These are phyloP conservation scores for Prunus mume DNA, from an alignment of 306 rosid species.

Conservation along the genomic window DNA sequence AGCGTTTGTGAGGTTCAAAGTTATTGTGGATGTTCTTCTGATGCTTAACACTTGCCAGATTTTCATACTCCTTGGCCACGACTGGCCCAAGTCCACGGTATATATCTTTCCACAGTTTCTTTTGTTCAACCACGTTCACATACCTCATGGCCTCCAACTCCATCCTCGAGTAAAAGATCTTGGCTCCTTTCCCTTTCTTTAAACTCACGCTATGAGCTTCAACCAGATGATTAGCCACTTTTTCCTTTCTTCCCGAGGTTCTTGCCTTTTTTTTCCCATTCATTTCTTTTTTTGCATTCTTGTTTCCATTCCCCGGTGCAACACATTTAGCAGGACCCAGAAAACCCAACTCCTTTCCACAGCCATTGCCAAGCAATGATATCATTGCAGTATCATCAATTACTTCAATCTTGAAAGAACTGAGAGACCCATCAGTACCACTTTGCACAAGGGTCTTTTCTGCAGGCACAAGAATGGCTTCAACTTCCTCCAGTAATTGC, in stretches of 20 bases:
- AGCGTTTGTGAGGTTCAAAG: conserved; percentile 27
- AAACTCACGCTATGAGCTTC: conserved; percentile 2
- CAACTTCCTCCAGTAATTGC: conserved; percentile 50
- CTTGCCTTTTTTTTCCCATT: conserved; percentile 33
- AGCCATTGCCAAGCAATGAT: conserved; percentile 5
- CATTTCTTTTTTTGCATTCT: conserved; percentile 12
- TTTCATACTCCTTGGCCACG: conserved; percentile 61
- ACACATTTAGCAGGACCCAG: conserved; percentile 2
- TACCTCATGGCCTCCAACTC: conserved; percentile 69
- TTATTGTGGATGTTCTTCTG: conserved; percentile 27
- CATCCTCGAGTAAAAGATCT: conserved; percentile 49
- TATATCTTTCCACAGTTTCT: conserved; percentile 52
- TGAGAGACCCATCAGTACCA: background rate
- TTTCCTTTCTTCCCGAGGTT: conserved; percentile 33
- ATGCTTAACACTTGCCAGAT: conserved; percentile 34
- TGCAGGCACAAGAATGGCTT: conserved; percentile 43
- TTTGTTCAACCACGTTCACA: conserved; percentile 46
- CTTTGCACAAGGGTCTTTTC: conserved; percentile 14
- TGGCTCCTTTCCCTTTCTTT: conserved; percentile 25
- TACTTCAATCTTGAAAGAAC: conserved; percentile 53
- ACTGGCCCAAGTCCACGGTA: conserved; percentile 40
- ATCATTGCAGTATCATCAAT: conserved; percentile 86
- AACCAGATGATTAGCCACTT: conserved; percentile 8
- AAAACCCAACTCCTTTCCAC: conserved; percentile 16
- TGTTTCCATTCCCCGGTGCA: conserved; percentile 22